Conservation (phyloP, 73 alveolate genomes). For the Uronychia setigera region DNA sequence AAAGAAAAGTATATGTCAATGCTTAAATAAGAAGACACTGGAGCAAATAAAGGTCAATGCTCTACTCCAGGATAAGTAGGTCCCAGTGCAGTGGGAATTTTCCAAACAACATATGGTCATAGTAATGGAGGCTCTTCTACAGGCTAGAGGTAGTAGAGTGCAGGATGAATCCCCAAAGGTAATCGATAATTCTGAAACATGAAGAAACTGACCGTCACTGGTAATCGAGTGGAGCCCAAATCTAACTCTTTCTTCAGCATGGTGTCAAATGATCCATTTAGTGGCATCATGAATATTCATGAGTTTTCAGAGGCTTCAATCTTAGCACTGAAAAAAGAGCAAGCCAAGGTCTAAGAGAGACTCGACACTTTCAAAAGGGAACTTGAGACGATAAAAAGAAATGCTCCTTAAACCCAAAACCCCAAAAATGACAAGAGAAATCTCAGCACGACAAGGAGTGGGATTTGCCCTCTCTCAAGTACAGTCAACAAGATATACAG, state of each 20-base stretch:
- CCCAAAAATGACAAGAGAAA: too few relatives aligned
- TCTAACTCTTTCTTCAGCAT: neutral
- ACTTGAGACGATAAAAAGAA: neutral
- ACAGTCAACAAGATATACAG: too few relatives aligned
- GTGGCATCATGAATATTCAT: neutral
- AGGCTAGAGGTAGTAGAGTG: neutral
- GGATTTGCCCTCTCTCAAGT: too few relatives aligned
- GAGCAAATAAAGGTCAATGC: neutral
- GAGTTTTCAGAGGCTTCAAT: neutral
- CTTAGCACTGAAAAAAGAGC: neutral
- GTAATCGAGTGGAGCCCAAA: neutral
- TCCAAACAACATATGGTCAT: too few relatives aligned
- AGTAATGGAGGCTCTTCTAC: too few relatives aligned
- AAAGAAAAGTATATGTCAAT: neutral
- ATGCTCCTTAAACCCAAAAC: too few relatives aligned
- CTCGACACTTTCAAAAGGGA: neutral
- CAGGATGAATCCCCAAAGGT: neutral
- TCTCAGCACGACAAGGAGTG: too few relatives aligned
- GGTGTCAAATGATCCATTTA: neutral
- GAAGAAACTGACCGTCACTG: neutral
- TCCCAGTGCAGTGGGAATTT: too few relatives aligned
- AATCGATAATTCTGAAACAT: neutral
- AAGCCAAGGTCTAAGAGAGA: neutral
- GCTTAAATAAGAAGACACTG: neutral
- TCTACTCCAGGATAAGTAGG: too few relatives aligned